Percentiles rank a stretch among this genome's conserved stretches.
Evolutionary conservation across 1,284 basidiomycete species (phyloP).

Genomic region (Ustilago vetiveriae): DNA sequence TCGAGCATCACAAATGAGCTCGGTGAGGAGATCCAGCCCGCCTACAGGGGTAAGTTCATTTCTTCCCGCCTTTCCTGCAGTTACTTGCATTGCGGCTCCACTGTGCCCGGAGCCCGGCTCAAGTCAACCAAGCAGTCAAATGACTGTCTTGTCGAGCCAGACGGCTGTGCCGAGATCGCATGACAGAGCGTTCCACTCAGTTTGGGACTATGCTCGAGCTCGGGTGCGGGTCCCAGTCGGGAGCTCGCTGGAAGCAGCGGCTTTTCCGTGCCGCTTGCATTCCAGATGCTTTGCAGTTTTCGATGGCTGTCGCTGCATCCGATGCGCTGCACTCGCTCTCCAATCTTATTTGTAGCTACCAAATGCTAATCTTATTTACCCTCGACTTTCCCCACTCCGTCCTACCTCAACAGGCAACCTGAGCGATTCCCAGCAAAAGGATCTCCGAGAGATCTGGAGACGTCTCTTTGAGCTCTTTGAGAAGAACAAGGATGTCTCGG

Average conservation of each 20-base stretch:
- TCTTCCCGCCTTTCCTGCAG: neutral
- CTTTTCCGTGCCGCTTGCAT: neutral
- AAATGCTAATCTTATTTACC: constrained; percentile 7
- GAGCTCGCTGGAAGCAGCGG: neutral
- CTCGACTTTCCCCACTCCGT: neutral
- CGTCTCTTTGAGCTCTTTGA: constrained; percentile 60
- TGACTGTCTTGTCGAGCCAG: neutral
- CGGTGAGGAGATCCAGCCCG: constrained; percentile 59
- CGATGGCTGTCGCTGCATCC: constrained; percentile 10
- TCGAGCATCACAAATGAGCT: constrained; percentile 50
- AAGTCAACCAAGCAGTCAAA: too few relatives aligned
- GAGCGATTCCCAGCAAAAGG: constrained; percentile 48
- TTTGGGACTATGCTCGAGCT: too few relatives aligned
- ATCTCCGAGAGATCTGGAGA: constrained; percentile 57
- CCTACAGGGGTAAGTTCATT: constrained; percentile 55
- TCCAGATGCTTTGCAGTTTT: neutral
- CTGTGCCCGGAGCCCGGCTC: too few relatives aligned
- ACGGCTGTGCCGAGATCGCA: too few relatives aligned
- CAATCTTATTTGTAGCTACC: neutral
- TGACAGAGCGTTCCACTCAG: too few relatives aligned
- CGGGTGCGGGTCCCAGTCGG: too few relatives aligned
- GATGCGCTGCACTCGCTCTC: neutral
- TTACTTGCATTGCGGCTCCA: too few relatives aligned
- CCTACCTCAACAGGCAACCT: constrained; percentile 54
- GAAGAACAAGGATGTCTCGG: constrained; percentile 60